These are phyloP conservation scores for Mycogone perniciosa DNA, from an alignment of 2,329 filamentous ascomycete species.

Conservation along the genomic window DNA sequence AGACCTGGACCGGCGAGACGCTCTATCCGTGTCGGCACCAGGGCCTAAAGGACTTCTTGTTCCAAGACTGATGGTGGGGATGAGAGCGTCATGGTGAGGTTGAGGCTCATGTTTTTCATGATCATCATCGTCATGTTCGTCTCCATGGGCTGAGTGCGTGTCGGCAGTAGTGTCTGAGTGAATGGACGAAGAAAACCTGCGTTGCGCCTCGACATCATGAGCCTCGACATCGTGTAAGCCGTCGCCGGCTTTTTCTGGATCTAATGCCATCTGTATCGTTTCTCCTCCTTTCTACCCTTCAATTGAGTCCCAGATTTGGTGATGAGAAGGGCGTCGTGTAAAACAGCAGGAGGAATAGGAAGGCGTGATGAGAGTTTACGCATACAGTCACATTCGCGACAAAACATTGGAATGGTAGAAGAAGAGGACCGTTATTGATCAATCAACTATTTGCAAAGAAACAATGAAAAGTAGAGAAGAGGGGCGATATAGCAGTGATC, in stretches of 20 bases:
- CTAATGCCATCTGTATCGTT: background rate
- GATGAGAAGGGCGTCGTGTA: no score
- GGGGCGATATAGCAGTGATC: no score
- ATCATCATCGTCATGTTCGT: background rate
- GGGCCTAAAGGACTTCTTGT: background rate
- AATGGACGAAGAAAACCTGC: background rate
- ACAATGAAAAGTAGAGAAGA: no score
- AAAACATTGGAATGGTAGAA: no score
- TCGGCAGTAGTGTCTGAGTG: background rate
- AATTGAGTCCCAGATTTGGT: no score
- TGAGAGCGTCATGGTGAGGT: slow-evolving; percentile 4
- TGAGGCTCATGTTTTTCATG: background rate
- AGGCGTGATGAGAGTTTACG: no score
- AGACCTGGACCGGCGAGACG: slow-evolving; percentile 20
- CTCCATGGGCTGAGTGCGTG: background rate
- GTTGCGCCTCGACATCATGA: background rate
- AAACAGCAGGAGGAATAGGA: no score
- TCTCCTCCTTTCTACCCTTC: no score
- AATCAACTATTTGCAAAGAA: no score
- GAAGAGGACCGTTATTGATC: no score
- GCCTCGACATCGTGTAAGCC: background rate
- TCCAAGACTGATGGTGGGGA: slow-evolving; percentile 4
- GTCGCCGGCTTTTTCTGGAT: background rate
- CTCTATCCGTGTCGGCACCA: background rate
- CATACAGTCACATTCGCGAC: no score